A percentile compares a stretch with the other conserved stretches of the same genome.
phyloP scores from a whole-genome alignment of 495 filamentous ascomycete genomes.

The Xylaria flabelliformis region DNA sequence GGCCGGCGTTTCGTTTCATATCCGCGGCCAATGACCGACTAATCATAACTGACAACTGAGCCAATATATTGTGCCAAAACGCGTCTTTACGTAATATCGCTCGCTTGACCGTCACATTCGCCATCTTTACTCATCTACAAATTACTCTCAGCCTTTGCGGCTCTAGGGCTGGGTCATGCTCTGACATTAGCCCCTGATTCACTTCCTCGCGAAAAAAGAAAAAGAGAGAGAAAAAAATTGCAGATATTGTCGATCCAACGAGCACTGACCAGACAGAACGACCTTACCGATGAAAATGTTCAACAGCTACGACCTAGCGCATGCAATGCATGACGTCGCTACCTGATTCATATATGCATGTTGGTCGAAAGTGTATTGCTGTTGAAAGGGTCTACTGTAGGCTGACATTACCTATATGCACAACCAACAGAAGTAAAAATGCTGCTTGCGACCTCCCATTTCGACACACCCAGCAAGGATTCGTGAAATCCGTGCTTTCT shows the following conservation, averaged over 20 bases:
- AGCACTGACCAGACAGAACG: neutral
- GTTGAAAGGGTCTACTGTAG: too few species aligned
- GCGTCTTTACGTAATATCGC: neutral
- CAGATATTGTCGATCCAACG: slow-evolving; percentile 10
- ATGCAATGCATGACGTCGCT: neutral
- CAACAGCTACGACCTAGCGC: neutral
- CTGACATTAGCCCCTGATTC: neutral
- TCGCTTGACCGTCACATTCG: neutral
- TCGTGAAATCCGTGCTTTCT: too few species aligned
- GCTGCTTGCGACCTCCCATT: too few species aligned
- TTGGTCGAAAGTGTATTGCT: too few species aligned
- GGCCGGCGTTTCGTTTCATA: neutral
- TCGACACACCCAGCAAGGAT: too few species aligned
- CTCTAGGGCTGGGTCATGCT: neutral
- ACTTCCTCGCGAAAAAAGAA: neutral
- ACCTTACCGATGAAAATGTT: neutral
- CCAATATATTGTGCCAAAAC: neutral
- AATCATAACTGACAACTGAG: neutral
- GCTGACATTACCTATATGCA: too few species aligned
- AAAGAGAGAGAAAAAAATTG: too few species aligned
- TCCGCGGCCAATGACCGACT: neutral
- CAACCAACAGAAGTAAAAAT: too few species aligned
- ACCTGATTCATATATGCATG: neutral
- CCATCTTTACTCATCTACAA: neutral
- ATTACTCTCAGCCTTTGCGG: slow-evolving; percentile 1